Evolutionary conservation across 2,329 filamentous ascomycete species (phyloP).

Genomic region (Sphaerulina musiva): DNA sequence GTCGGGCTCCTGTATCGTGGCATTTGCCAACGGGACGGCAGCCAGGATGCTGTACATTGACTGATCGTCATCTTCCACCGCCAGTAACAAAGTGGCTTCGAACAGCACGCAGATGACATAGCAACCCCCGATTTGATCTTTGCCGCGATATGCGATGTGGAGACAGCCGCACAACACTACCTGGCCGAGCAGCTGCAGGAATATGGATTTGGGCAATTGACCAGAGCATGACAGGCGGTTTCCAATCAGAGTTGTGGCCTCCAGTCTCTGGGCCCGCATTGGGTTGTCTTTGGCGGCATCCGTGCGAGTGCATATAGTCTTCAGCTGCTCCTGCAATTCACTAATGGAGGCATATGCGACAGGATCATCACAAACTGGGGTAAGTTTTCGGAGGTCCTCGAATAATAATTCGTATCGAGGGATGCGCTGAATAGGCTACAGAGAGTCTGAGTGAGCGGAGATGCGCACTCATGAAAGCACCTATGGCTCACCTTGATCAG

Average conservation of each 20-base stretch:
- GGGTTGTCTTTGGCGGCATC: constrained; percentile 78
- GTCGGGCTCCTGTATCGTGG: constrained; percentile 64
- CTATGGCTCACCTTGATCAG: constrained; percentile 67
- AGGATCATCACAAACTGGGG: constrained; percentile 78
- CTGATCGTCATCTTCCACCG: constrained; percentile 57
- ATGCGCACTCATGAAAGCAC: not conserved
- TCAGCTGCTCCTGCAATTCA: constrained; percentile 62
- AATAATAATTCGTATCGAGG: constrained; percentile 89
- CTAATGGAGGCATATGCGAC: constrained; percentile 74
- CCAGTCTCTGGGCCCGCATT: constrained; percentile 60
- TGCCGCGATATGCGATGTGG: constrained; percentile 73
- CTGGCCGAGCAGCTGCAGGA: constrained; percentile 68
- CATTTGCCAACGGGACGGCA: constrained; percentile 61
- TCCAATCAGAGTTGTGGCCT: constrained; percentile 79
- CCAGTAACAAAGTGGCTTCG: constrained; percentile 69
- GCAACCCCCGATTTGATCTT: constrained; percentile 60
- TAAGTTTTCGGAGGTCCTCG: constrained; percentile 72
- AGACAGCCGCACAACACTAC: constrained; percentile 75
- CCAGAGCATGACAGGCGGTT: constrained; percentile 70
- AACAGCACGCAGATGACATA: constrained; percentile 88
- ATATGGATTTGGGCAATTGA: constrained; percentile 55
- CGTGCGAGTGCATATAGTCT: constrained; percentile 69
- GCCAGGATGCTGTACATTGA: constrained; percentile 67
- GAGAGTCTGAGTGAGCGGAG: not conserved
- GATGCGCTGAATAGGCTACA: constrained; percentile 80